Conservation (phyloP, 2,329 filamentous ascomycete species). For the Aquanectria penicillioides region DNA sequence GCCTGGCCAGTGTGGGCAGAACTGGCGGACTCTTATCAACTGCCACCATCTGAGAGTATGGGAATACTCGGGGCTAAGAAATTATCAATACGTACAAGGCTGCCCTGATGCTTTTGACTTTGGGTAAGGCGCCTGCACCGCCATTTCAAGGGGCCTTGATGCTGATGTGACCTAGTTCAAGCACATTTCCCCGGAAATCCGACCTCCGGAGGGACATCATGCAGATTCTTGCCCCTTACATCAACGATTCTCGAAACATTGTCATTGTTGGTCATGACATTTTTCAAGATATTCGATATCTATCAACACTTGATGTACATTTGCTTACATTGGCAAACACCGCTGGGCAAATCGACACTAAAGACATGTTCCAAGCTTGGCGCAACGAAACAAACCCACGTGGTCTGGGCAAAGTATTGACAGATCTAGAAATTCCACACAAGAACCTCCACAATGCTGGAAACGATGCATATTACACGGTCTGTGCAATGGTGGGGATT, state of each 20-base stretch:
- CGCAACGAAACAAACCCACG: constrained; percentile 62
- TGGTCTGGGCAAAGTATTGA: constrained; percentile 70
- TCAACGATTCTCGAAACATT: constrained; percentile 58
- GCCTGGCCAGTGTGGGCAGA: constrained; percentile 69
- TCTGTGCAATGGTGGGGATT: constrained; percentile 74
- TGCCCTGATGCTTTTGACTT: constrained; percentile 82
- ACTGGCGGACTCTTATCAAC: constrained; percentile 75
- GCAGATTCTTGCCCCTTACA: constrained; percentile 47
- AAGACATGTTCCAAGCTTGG: constrained; percentile 73
- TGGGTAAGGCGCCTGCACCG: constrained; percentile 61
- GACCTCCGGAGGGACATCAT: constrained; percentile 50
- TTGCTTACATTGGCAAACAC: constrained; percentile 61
- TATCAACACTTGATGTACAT: constrained; percentile 73
- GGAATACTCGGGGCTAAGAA: constrained; percentile 74
- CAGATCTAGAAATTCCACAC: constrained; percentile 69
- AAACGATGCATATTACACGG: constrained; percentile 85
- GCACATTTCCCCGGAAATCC: constrained; percentile 50
- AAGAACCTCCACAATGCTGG: constrained; percentile 85
- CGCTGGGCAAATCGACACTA: constrained; percentile 77
- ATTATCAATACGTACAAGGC: constrained; percentile 74
- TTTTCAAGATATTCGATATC: constrained; percentile 72
- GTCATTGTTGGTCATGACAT: constrained; percentile 85
- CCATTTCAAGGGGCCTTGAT: not conserved
- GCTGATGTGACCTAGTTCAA: constrained; percentile 47
- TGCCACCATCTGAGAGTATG: constrained; percentile 80